phyloP scores from a whole-genome alignment of 2,329 filamentous ascomycete species.

The Aspergillus pseudoviridinutans region DNA sequence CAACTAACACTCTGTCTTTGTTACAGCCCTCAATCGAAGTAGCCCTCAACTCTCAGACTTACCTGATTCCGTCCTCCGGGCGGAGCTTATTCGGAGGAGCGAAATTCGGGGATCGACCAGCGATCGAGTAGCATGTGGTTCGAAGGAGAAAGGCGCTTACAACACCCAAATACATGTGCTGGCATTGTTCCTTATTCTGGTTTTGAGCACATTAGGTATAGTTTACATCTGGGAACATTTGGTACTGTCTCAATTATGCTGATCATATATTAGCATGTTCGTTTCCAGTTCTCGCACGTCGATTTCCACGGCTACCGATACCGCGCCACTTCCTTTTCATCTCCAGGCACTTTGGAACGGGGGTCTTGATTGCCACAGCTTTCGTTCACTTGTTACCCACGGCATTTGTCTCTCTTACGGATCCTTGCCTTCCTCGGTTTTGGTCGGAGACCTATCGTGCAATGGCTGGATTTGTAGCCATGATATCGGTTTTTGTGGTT shows the following conservation, averaged over 20 bases:
- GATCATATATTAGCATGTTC: conserved; percentile 48
- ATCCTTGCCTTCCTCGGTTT: conserved; percentile 67
- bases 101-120: conserved; percentile 12
- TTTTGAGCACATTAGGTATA: conserved; percentile 45
- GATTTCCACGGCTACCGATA: conserved; percentile 57
- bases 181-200: conserved; percentile 63
- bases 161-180: conserved; percentile 65
- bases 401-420: conserved; percentile 57
- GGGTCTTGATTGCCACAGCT: conserved; percentile 54
- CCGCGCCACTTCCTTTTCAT: conserved; percentile 57
- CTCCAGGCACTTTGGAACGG: conserved; percentile 57
- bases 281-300: conserved; percentile 57
- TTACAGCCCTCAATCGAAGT: conserved; percentile 18
- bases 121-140: conserved; percentile 33
- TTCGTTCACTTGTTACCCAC: conserved; percentile 61
- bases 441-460: conserved; percentile 77
- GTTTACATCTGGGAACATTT: not conserved
- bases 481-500: conserved; percentile 76
- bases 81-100: conserved; percentile 29
- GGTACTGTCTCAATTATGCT: not conserved
- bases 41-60: conserved; percentile 25
- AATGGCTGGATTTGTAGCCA: conserved; percentile 75
- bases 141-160: conserved; percentile 45
- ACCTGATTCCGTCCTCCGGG: conserved; percentile 30
- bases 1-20: not conserved